These are phyloP conservation scores for Candida pseudocylindracea DNA, from an alignment of 1,139 yeast genomes.

Conservation along the genomic window DNA sequence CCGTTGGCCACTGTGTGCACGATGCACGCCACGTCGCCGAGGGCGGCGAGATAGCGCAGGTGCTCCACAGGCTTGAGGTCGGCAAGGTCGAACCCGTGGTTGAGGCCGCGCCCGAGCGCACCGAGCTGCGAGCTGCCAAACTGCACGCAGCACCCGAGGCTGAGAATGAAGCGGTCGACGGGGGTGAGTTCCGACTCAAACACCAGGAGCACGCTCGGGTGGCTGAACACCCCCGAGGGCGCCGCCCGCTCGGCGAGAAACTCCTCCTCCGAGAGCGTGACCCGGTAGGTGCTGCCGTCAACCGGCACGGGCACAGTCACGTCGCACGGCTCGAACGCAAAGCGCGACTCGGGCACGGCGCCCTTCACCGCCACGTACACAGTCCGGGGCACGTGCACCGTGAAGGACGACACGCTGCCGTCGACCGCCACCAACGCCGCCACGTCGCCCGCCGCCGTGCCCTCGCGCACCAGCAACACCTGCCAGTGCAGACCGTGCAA, in stretches of 20 bases:
- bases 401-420: neutral
- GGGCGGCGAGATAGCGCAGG: slow-evolving; percentile 28
- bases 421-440: neutral
- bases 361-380: neutral
- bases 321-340: no score
- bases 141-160: slow-evolving; percentile 50
- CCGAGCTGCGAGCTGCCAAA: slow-evolving; percentile 57
- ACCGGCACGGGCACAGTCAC: no score
- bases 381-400: neutral
- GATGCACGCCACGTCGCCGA: slow-evolving; percentile 42
- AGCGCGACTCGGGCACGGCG: neutral
- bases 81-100: slow-evolving; percentile 55
- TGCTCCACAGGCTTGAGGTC: slow-evolving; percentile 14
- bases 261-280: no score
- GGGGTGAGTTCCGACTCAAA: slow-evolving; percentile 58
- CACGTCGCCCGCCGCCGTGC: neutral
- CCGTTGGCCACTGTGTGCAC: slow-evolving; percentile 58
- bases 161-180: slow-evolving; percentile 54
- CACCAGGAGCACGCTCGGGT: slow-evolving; percentile 6
- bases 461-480: no score
- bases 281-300: no score
- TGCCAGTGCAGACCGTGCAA: no score
- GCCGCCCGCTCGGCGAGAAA: no score
- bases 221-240: no score
- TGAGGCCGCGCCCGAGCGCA: slow-evolving; percentile 70